Base-by-base conservation (phyloP, 139 green algal genomes). In the Chlamydomonas sphaeroides region DNA sequence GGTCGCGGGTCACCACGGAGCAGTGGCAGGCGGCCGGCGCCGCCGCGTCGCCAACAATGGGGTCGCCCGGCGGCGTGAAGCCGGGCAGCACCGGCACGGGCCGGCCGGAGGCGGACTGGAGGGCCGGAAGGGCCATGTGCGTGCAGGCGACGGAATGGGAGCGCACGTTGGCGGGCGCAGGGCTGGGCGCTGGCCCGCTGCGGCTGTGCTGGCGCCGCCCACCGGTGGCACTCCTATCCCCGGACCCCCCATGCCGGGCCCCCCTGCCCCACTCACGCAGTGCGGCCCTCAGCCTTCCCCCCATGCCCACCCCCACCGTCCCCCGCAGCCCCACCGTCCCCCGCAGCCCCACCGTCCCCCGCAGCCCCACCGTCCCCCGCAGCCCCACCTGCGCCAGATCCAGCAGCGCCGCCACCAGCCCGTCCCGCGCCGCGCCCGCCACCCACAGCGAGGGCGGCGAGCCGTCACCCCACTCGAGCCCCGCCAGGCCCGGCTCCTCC, bases 401-500 rank as follows among this genome's bases (percentile, higher is more conserved):
- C 70, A 97, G 80, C 79, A 96, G 20, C 1, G 90, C 89, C 3
- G 94, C 90, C 39, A 95, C 65, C 23, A 98, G 76, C 0, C 78
- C 91, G 65, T 98, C 95, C 10, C 94, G 77, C 7, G 87, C 91
- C 7, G 92, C 87, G 18, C 74, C 74, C 0, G 91, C 91, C 61
- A 92, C 83, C 71, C 93, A 97, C 56, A 94, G 77, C 30, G 84
- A 84, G 20, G 89, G 78, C 0, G 87, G 88, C 21, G 51, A 38
- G 0, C 78, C 84, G 65, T 95, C 91, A 0, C 66, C 48, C 93
- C 93, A 98, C 86, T 98, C 93, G 7, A 98, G 63, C 0, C 85
- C 92, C 67, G 97, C 66, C 84, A 94, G 92, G 67, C 94, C 90
- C 0, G 94, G 90, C 68, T 97, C 91, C 23, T 93, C 87, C 2